Evolutionary conservation across 1,284 basidiomycete genomes (phyloP).

Genomic region (Polyporus tsugae): DNA sequence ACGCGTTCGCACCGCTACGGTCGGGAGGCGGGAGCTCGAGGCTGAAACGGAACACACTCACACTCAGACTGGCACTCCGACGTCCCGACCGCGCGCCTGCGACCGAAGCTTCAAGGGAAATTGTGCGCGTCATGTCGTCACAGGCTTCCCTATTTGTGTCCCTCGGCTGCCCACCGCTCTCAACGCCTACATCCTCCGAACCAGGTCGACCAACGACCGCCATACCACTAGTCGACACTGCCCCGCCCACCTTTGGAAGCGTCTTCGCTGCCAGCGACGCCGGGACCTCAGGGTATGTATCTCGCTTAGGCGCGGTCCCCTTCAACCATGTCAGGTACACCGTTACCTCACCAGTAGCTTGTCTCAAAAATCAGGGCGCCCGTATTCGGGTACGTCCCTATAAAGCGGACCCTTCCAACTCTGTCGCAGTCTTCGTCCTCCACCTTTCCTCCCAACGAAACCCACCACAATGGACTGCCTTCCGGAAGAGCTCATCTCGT

Average conservation of each 20-base stretch:
- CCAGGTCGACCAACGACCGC: neutral
- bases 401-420: slow-evolving; percentile 3
- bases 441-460: neutral
- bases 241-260: neutral
- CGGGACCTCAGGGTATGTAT: slow-evolving; percentile 21
- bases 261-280: slow-evolving; percentile 2
- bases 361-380: slow-evolving; percentile 7
- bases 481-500: slow-evolving; percentile 32
- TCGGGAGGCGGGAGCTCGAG: neutral
- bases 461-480: slow-evolving; percentile 28
- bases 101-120: neutral
- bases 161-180: slow-evolving; percentile 2
- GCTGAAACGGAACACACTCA: slow-evolving; percentile 1
- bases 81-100: neutral
- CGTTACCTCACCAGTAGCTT: slow-evolving; percentile 18
- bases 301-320: slow-evolving; percentile 15
- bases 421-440: neutral
- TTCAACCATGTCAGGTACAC: slow-evolving; percentile 24
- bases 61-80: slow-evolving; percentile 1
- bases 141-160: neutral
- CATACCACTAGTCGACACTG: neutral
- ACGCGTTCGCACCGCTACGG: slow-evolving; percentile 8
- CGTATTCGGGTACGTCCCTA: slow-evolving; percentile 2
- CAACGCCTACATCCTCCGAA: neutral
- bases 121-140: neutral